phyloP scores from a whole-genome alignment of 305 asterid genomes.

The Solanum hybrid region DNA sequence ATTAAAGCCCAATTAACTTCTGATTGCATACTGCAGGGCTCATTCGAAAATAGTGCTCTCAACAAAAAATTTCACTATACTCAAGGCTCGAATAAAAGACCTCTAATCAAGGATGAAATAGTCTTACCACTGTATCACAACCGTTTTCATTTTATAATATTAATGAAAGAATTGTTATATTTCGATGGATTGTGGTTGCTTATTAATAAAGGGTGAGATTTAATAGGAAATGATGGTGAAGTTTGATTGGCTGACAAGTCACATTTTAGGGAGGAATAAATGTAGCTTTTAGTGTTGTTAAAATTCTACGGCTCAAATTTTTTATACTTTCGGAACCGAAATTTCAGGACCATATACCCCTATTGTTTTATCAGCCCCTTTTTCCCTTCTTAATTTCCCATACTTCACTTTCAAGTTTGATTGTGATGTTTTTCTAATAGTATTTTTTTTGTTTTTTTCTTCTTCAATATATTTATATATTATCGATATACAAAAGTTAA shows the following conservation, averaged over 20 bases:
- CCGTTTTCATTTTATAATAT: neutral
- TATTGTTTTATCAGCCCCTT: neutral
- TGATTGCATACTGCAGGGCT: rapidly evolving
- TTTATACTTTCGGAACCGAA: slow-evolving; percentile 16
- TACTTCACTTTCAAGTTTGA: neutral
- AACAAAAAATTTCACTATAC: too few relatives aligned
- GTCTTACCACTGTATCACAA: rapidly evolving
- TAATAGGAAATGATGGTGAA: slow-evolving; percentile 15
- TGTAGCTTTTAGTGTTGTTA: slow-evolving; percentile 9
- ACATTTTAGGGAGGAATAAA: slow-evolving; percentile 17
- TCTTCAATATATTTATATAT: neutral
- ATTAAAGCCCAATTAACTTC: too few relatives aligned
- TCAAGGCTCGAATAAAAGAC: rapidly evolving
- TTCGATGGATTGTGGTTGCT: slow-evolving; percentile 13
- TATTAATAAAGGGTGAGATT: slow-evolving; percentile 11
- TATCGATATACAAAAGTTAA: neutral
- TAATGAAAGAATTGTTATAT: neutral
- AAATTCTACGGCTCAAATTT: slow-evolving; percentile 19
- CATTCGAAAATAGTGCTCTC: rapidly evolving
- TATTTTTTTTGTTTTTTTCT: neutral
- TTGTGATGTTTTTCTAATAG: neutral
- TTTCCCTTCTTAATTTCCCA: neutral
- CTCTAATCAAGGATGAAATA: rapidly evolving
- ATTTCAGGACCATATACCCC: neutral
- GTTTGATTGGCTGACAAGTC: slow-evolving; percentile 20